phyloP scores from a whole-genome alignment of 2,329 filamentous ascomycete genomes.

The Phialocephala sp. region DNA sequence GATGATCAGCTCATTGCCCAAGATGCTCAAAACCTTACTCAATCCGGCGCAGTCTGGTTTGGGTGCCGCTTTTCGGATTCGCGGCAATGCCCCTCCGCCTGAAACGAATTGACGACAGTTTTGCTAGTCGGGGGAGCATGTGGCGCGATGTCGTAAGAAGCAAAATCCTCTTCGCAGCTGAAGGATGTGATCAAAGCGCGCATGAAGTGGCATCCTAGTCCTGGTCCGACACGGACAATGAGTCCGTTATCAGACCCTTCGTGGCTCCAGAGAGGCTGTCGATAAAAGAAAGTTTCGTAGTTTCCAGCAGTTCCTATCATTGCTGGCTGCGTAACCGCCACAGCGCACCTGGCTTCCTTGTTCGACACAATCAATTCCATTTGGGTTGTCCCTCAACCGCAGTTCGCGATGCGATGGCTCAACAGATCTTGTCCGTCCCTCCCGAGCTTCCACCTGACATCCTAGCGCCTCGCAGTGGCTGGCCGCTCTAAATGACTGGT shows the following conservation, averaged over 20 bases:
- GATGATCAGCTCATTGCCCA: neutral
- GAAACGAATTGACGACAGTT: conserved; percentile 2
- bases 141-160: conserved; percentile 6
- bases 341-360: neutral
- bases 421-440: neutral
- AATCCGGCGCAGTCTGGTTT: neutral
- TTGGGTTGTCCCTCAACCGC: neutral
- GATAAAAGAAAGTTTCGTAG: neutral
- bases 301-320: neutral
- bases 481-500: neutral
- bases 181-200: conserved; percentile 7
- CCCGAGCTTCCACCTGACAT: neutral
- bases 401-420: neutral
- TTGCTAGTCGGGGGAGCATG: neutral
- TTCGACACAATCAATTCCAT: neutral
- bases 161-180: neutral
- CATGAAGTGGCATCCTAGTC: neutral
- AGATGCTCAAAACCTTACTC: neutral
- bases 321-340: neutral
- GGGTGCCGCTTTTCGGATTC: neutral
- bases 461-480: neutral
- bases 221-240: neutral
- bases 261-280: neutral
- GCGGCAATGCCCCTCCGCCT: neutral
- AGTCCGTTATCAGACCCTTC: neutral